Evolutionary conservation across 179 eudicot species (phyloP).

Genomic region (Spinacia oleracea): DNA sequence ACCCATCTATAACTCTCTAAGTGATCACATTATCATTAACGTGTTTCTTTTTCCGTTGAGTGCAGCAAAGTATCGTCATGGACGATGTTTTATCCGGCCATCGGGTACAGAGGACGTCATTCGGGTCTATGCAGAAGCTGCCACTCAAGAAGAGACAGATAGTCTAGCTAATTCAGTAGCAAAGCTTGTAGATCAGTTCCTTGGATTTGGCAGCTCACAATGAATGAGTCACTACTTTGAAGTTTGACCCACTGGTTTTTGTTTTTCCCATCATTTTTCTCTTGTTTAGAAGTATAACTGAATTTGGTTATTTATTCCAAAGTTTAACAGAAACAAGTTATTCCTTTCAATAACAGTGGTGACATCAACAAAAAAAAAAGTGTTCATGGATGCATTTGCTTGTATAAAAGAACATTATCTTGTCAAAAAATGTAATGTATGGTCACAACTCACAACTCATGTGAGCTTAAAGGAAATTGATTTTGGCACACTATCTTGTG

Average conservation of each 20-base stretch:
- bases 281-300: not conserved
- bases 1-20: not conserved
- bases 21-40: not conserved
- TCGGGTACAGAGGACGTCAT: slow-evolving; percentile 95
- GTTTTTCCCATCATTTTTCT: not conserved
- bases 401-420: not conserved
- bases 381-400: too few species aligned
- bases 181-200: slow-evolving; percentile 55
- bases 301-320: not conserved
- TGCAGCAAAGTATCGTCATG: slow-evolving; percentile 63
- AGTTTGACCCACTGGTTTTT: not conserved
- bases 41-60: not conserved
- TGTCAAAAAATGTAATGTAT: too few species aligned
- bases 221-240: not conserved
- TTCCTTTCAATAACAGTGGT: too few species aligned
- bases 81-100: slow-evolving; percentile 79
- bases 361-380: too few species aligned
- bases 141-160: slow-evolving; percentile 76
- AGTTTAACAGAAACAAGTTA: too few species aligned
- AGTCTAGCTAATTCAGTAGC: slow-evolving; percentile 63
- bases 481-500: too few species aligned
- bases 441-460: too few species aligned
- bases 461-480: too few species aligned
- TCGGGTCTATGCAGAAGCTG: slow-evolving; percentile 87
- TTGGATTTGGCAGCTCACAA: slow-evolving; percentile 47